Conservation (phyloP, 2,329 filamentous ascomycete species). For the Clonostachys sp. region DNA sequence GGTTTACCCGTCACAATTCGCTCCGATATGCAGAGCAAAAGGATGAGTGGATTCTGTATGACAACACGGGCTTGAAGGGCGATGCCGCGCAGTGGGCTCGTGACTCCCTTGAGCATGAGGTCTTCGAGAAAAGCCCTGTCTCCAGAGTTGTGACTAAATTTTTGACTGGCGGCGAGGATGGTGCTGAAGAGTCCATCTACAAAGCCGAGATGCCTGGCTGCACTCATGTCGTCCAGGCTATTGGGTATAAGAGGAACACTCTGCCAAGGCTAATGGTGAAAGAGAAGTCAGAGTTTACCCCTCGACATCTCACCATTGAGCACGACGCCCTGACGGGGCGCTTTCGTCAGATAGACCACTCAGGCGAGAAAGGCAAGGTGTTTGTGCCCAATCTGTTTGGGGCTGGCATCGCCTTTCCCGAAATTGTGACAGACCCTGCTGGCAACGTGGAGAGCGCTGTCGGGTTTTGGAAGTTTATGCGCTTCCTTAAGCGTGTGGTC, state of each 20-base stretch:
- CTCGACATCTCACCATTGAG: conserved; percentile 33
- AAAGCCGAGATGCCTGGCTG: conserved; percentile 39
- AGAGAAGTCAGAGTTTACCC: conserved; percentile 16
- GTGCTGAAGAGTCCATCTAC: conserved; percentile 27
- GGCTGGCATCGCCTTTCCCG: conserved; percentile 60
- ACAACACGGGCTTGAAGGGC: conserved; percentile 63
- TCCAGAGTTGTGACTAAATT: conserved; percentile 40
- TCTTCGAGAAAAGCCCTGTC: conserved; percentile 36
- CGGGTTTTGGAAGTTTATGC: conserved; percentile 64
- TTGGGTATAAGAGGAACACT: conserved; percentile 48
- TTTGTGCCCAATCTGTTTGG: conserved; percentile 46
- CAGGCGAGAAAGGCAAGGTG: neutral
- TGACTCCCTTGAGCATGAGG: conserved; percentile 49
- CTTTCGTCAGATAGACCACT: conserved; percentile 5
- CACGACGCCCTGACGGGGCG: conserved; percentile 22
- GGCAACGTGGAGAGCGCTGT: conserved; percentile 60
- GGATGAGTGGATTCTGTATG: conserved; percentile 59
- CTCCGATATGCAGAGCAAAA: conserved; percentile 58
- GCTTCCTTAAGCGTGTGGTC: conserved; percentile 49
- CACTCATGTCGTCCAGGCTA: conserved; percentile 51
- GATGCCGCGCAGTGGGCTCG: conserved; percentile 54
- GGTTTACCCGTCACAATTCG: conserved; percentile 53
- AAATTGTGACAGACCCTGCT: conserved; percentile 53
- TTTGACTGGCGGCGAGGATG: conserved; percentile 34
- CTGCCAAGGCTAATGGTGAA: conserved; percentile 37